Evolutionary conservation across 2,329 filamentous ascomycete genomes (phyloP).

Genomic region (Thermochaetoides dissita): DNA sequence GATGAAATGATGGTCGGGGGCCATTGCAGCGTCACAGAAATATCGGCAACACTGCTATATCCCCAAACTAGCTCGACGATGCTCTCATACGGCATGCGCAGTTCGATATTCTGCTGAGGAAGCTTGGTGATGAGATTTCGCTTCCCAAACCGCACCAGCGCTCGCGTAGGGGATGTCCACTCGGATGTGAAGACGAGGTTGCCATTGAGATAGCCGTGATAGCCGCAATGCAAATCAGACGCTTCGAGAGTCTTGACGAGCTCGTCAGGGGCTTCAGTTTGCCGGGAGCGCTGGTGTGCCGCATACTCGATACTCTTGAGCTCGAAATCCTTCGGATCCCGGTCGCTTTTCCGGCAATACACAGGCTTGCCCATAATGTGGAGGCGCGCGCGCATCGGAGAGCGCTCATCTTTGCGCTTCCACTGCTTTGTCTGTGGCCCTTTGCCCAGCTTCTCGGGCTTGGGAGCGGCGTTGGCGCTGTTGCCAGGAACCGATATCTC

Average conservation of each 20-base stretch:
- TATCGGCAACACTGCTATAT: conserved; percentile 24
- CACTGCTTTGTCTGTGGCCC: conserved; percentile 1
- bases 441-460: no score
- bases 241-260: conserved; percentile 5
- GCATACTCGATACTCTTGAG: conserved; percentile 12
- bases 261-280: background rate
- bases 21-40: conserved; percentile 29
- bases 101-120: conserved; percentile 14
- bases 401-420: background rate
- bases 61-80: conserved; percentile 30
- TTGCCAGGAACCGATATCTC: no score
- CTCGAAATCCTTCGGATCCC: conserved; percentile 7
- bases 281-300: conserved; percentile 7
- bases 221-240: conserved; percentile 24
- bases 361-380: conserved; percentile 17
- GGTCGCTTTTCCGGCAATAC: conserved; percentile 18
- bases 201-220: conserved; percentile 27
- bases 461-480: no score
- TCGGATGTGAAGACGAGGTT: conserved; percentile 31
- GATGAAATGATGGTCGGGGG: conserved; percentile 30
- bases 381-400: conserved; percentile 14
- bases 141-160: conserved; percentile 29
- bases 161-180: conserved; percentile 21
- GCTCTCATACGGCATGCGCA: conserved; percentile 36
- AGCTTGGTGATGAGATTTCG: conserved; percentile 27